These are phyloP conservation scores for Paecilomyces sp. DNA, from an alignment of 2,329 filamentous ascomycete species.

Conservation along the genomic window DNA sequence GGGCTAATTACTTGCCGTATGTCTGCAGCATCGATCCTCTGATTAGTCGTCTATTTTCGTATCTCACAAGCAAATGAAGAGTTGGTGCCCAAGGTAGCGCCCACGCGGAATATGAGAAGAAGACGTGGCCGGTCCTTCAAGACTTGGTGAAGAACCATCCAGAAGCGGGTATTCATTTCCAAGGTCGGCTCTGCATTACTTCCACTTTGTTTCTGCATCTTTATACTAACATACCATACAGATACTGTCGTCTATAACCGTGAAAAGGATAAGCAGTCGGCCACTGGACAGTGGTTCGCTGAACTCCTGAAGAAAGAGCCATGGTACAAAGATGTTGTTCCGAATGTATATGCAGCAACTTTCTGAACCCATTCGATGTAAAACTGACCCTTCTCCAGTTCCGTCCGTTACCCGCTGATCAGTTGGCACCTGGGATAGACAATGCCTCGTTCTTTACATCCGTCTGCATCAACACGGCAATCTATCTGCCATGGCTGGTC, in stretches of 20 bases:
- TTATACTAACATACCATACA: conserved; percentile 13
- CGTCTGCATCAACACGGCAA: conserved; percentile 81
- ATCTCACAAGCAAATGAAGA: conserved; percentile 15
- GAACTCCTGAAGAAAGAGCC: conserved; percentile 60
- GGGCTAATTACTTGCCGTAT: conserved; percentile 70
- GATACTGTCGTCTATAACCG: conserved; percentile 52
- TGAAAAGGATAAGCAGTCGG: conserved; percentile 53
- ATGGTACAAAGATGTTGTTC: conserved; percentile 67
- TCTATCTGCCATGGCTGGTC: conserved; percentile 82
- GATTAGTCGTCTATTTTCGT: not conserved
- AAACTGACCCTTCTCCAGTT: conserved; percentile 39
- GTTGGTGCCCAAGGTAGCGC: conserved; percentile 31
- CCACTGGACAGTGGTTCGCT: conserved; percentile 55
- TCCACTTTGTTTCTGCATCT: not conserved
- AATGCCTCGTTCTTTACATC: conserved; percentile 72
- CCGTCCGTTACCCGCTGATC: conserved; percentile 48
- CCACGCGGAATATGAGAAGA: conserved; percentile 49
- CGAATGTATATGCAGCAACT: conserved; percentile 47
- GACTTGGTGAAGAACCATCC: conserved; percentile 57
- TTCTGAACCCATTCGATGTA: not conserved
- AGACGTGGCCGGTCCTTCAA: conserved; percentile 58
- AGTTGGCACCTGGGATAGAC: conserved; percentile 59
- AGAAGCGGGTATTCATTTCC: conserved; percentile 75
- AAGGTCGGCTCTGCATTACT: conserved; percentile 39
- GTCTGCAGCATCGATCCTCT: conserved; percentile 22